Evolutionary conservation across 495 filamentous ascomycete genomes (phyloP).

Genomic region (Thermothielavioides terrestris): DNA sequence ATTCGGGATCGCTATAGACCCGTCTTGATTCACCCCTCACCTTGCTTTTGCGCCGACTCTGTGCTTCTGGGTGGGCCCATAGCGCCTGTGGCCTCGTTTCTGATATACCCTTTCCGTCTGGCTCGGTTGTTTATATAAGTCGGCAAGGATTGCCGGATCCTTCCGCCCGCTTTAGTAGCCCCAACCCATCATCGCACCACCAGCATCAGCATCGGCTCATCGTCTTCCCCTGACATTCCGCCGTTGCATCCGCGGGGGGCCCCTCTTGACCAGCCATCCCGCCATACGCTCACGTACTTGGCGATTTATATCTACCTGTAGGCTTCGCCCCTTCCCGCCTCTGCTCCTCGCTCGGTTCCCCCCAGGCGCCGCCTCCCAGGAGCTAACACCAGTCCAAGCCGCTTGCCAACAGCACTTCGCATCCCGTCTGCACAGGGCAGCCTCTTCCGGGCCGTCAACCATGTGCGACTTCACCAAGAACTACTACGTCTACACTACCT

Average conservation of each 20-base stretch:
- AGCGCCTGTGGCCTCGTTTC: not conserved
- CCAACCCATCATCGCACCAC: not conserved
- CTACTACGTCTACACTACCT: conserved; percentile 68
- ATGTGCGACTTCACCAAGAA: conserved; percentile 77
- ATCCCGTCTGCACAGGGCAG: not conserved
- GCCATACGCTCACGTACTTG: not conserved
- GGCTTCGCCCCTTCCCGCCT: not conserved
- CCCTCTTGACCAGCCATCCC: conserved; percentile 1
- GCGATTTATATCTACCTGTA: conserved; percentile 10
- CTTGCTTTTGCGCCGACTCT: conserved; percentile 6
- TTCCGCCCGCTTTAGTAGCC: conserved; percentile 3
- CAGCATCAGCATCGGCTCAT: conserved; percentile 9
- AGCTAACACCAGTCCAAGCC: not conserved
- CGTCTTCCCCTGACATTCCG: conserved; percentile 6
- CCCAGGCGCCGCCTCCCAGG: no score
- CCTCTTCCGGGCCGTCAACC: conserved; percentile 17
- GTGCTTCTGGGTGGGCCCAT: conserved; percentile 10
- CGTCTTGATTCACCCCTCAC: conserved; percentile 7
- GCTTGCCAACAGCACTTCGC: not conserved
- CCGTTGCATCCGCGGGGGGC: conserved; percentile 15
- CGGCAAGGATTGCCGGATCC: conserved; percentile 5
- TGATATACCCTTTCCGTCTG: conserved; percentile 13
- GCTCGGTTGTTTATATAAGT: conserved; percentile 17
- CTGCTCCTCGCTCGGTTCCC: not conserved
- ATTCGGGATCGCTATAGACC: not conserved